These are phyloP conservation scores for Tetrahymena thermophila DNA, from an alignment of 73 alveolate genomes.

Conservation along the genomic window DNA sequence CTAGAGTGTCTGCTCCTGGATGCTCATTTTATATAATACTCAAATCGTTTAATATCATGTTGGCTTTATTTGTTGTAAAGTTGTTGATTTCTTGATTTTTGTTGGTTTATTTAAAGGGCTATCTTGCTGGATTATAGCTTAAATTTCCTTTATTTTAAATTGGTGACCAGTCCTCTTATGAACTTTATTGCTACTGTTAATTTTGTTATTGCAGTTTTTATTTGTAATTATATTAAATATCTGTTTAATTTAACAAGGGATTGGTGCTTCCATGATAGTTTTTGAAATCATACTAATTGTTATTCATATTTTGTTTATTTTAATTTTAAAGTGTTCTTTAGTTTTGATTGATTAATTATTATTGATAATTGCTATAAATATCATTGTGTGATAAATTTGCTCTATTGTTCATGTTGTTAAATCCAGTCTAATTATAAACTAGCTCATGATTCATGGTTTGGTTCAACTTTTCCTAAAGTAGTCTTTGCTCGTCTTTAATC, in stretches of 20 bases:
- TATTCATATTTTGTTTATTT: not conserved
- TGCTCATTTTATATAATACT: not conserved
- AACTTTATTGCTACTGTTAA: not conserved
- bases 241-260: not conserved
- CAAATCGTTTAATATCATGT: not conserved
- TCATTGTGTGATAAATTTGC: not conserved
- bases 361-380: not conserved
- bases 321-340: not conserved
- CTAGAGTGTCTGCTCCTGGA: not conserved
- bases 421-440: not conserved
- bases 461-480: not conserved
- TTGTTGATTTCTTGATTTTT: not conserved
- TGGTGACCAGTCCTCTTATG: not conserved
- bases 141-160: not conserved
- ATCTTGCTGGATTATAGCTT: not conserved
- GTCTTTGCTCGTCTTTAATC: not conserved
- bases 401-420: not conserved
- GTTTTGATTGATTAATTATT: not conserved
- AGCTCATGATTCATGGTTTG: not conserved
- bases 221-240: not conserved
- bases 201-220: not conserved
- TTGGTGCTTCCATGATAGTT: not conserved
- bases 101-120: not conserved
- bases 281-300: not conserved
- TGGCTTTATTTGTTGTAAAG: not conserved